Evolutionary conservation across 2,329 filamentous ascomycete genomes (phyloP).

Genomic region (Calycina marina): DNA sequence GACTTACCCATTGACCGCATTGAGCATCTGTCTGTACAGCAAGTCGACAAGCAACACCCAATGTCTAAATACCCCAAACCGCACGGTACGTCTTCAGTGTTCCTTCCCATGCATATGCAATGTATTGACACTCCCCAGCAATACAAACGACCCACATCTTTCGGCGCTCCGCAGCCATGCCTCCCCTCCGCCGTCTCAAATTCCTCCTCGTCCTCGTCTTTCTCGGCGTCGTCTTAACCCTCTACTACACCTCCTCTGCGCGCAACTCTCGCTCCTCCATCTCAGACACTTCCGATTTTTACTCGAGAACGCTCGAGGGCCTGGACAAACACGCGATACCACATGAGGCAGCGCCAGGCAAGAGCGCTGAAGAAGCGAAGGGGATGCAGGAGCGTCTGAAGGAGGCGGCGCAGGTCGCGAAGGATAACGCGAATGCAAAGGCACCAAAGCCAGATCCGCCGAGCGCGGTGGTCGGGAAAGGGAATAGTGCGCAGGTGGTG

Average conservation of each 20-base stretch:
- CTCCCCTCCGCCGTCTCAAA: slow-evolving; percentile 55
- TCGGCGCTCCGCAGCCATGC: slow-evolving; percentile 33
- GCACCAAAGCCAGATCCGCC: slow-evolving; percentile 44
- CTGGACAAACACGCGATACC: slow-evolving; percentile 20
- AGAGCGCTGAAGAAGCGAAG: slow-evolving; percentile 39
- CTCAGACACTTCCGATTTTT: slow-evolving; percentile 40
- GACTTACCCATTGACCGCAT: too few species aligned
- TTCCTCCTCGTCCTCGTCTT: slow-evolving; percentile 50
- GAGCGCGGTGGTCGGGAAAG: slow-evolving; percentile 34
- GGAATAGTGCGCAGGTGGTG: slow-evolving; percentile 21
- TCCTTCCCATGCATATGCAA: too few species aligned
- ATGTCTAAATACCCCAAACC: too few species aligned
- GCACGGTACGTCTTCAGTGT: too few species aligned
- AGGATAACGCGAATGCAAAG: slow-evolving; percentile 55
- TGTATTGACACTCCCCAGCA: too few species aligned
- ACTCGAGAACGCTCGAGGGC: slow-evolving; percentile 42
- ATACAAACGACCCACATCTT: slow-evolving; percentile 11
- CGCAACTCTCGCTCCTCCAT: slow-evolving; percentile 29
- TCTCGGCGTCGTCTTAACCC: slow-evolving; percentile 47
- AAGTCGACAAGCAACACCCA: too few species aligned
- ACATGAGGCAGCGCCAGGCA: slow-evolving; percentile 23
- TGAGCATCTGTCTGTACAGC: too few species aligned
- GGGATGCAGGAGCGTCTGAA: slow-evolving; percentile 47
- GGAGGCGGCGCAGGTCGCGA: slow-evolving; percentile 54
- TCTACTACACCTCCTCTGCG: slow-evolving; percentile 58